phyloP scores from a whole-genome alignment of 768 basidiomycete species.

The Suillus spraguei region DNA sequence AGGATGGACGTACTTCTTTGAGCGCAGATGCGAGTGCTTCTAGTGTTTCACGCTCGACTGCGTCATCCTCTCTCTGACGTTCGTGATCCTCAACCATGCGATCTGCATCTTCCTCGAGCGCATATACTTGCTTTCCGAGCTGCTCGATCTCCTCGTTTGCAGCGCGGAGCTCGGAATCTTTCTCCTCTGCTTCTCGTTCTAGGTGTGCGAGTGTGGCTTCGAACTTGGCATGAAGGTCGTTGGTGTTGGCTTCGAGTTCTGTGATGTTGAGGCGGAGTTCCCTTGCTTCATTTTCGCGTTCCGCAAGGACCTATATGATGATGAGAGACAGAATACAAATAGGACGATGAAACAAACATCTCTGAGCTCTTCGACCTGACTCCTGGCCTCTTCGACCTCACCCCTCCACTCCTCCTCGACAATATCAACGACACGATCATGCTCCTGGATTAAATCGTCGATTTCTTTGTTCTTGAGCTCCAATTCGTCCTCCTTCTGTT shows the following conservation, averaged over 20 bases:
- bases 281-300: slow-evolving; percentile 78
- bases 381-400: slow-evolving; percentile 80
- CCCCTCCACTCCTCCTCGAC: slow-evolving; percentile 88
- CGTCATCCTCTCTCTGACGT: slow-evolving; percentile 69
- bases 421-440: slow-evolving; percentile 67
- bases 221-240: slow-evolving; percentile 73
- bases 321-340: slow-evolving; percentile 12
- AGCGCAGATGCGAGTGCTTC: slow-evolving; percentile 70
- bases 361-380: slow-evolving; percentile 76
- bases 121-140: slow-evolving; percentile 78
- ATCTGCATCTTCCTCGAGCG: slow-evolving; percentile 87
- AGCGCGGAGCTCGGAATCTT: slow-evolving; percentile 74
- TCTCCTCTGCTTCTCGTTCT: slow-evolving; percentile 76
- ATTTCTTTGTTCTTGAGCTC: slow-evolving; percentile 79
- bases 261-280: slow-evolving; percentile 72
- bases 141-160: slow-evolving; percentile 79
- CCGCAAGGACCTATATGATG: slow-evolving; percentile 61
- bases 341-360: slow-evolving; percentile 50
- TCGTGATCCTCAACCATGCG: slow-evolving; percentile 72
- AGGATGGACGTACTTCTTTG: slow-evolving; percentile 64
- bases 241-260: slow-evolving; percentile 72
- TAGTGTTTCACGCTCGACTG: slow-evolving; percentile 65
- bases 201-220: slow-evolving; percentile 75
- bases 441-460: slow-evolving; percentile 75
- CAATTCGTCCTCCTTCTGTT: slow-evolving; percentile 86